Evolutionary conservation across 108 stramenopile genomes (phyloP), one percentile per base, ranked within the genome.

Genomic region (Skeletonema marinoi): DNA sequence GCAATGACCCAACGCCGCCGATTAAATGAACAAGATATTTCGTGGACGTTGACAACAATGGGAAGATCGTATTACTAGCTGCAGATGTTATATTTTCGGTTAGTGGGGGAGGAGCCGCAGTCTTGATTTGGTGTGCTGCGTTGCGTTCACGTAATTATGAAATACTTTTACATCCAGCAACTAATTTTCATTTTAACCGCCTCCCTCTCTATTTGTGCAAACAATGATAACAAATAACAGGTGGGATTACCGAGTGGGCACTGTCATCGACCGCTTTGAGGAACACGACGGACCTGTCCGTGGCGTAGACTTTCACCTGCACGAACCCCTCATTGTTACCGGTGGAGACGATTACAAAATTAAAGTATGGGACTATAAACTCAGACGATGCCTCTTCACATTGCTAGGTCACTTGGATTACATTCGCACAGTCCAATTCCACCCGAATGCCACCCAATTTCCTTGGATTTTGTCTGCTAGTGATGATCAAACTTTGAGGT

Each of bases 311-410:
- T 99, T 99, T 77, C 98, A 99, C 86, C 79, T 92, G 25, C 84
- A 88, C 17, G 97, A 99, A 68, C 95, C 97, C 14, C 85, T 99
- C 61, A 95, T 99, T 68, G 97, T 97, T 32, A 94, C 96, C 32
- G 99, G 99, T 21, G 99, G 99, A 33, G 99, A 99, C 64, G 99
- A 99, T 81, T 98, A 98, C 97, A 98, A 98, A 76, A 97, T 99
- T 86, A 99, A 99, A 84, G 98, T 99, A 8, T 99, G 99, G 99
- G 97, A 98, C 78, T 98, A 98, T 94, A 97, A 98, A 82, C 89
- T 98, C 35, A 91, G 97, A 56, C 86, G 98, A 16, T 98, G 99
- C 82, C 94, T 99, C 32, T 99, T 99, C 78, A 99, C 98, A 7
- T 83, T 99, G 13, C 75, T 98, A 48, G 99, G 98, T 11, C 99